Conservation (phyloP, 179 eudicot species). For the Silene vulgaris region DNA sequence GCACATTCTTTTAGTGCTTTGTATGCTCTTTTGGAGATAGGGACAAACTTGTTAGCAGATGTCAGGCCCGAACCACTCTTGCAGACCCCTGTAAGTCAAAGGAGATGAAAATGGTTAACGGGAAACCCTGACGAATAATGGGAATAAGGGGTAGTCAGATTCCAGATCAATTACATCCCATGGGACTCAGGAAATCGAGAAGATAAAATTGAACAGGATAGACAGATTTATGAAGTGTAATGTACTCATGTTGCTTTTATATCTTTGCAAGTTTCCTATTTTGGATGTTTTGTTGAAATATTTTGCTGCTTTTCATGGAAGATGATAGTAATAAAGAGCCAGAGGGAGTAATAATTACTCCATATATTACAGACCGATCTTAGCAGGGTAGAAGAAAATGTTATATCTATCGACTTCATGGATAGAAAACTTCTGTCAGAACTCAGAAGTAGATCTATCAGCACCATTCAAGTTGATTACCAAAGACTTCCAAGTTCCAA, state of each 20-base stretch:
- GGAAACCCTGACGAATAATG: background rate
- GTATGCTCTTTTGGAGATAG: conserved; percentile 45
- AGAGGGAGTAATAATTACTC: background rate
- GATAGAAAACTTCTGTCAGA: background rate
- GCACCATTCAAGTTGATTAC: background rate
- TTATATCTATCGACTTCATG: too few species aligned
- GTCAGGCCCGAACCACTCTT: conserved; percentile 43
- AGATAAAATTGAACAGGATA: background rate
- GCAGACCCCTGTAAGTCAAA: conserved; percentile 40
- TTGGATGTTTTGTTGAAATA: background rate
- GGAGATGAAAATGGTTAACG: background rate
- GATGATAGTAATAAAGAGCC: background rate
- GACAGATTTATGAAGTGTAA: background rate
- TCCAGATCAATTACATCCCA: background rate
- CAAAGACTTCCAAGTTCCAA: background rate
- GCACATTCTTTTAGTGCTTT: conserved; percentile 52
- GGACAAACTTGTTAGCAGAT: conserved; percentile 41
- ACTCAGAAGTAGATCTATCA: background rate
- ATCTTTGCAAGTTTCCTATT: background rate
- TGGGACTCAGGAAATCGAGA: background rate
- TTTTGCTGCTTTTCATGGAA: background rate
- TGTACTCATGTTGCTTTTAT: background rate
- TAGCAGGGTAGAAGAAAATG: too few species aligned
- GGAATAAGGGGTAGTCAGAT: background rate
- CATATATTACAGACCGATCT: background rate